A percentile compares a stretch with the other conserved stretches of the same genome.
phyloP scores from a whole-genome alignment of 1,284 basidiomycete genomes.

The Irpex rosettiformis region DNA sequence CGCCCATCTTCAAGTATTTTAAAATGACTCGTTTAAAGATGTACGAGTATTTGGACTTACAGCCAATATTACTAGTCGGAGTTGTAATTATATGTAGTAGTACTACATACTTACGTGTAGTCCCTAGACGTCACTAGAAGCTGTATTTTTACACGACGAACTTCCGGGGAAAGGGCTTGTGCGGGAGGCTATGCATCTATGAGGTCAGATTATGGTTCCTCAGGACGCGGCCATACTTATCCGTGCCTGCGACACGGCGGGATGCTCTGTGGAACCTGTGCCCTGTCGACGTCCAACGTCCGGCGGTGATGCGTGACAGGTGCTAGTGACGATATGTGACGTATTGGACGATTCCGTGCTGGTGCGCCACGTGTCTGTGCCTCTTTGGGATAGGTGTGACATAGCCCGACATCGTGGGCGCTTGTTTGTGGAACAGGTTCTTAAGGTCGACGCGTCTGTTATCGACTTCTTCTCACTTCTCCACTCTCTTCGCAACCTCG shows the following conservation, averaged over 20 bases:
- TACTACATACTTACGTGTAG: too few species aligned
- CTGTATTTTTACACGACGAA: neutral
- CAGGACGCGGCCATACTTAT: neutral
- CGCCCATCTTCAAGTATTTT: too few species aligned
- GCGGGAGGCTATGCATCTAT: neutral
- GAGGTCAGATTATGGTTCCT: neutral
- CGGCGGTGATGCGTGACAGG: conserved; percentile 1
- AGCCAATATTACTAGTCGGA: too few species aligned
- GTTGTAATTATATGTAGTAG: too few species aligned
- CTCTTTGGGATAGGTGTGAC: neutral
- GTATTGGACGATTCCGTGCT: neutral
- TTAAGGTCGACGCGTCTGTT: conserved; percentile 1
- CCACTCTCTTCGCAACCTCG: neutral
- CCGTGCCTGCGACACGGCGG: neutral
- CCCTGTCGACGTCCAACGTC: neutral
- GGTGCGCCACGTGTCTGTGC: neutral
- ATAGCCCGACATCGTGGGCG: conserved; percentile 1
- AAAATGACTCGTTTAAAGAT: too few species aligned
- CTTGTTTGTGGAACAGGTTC: neutral
- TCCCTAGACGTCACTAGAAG: neutral
- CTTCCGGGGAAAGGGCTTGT: neutral
- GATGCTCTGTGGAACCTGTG: conserved; percentile 1
- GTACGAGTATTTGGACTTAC: too few species aligned
- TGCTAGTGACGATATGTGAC: neutral
- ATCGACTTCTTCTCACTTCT: neutral